These are phyloP conservation scores for Trichothecium roseum DNA, from an alignment of 2,329 filamentous ascomycete species.

Conservation along the genomic window DNA sequence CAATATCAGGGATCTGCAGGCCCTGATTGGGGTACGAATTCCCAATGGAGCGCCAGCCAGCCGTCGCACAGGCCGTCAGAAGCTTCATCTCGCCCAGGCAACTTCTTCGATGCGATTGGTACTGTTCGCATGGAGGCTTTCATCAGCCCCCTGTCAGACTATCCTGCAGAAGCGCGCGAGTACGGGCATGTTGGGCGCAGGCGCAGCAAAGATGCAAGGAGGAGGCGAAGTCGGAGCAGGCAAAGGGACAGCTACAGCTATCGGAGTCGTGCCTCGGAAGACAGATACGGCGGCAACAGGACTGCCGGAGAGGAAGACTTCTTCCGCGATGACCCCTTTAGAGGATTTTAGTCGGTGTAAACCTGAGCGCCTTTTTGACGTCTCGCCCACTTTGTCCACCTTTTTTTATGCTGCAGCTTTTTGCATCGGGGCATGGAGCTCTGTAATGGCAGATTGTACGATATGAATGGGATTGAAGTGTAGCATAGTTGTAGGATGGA, in stretches of 20 bases:
- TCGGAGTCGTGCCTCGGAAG: conserved; percentile 30
- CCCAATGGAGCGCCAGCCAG: conserved; percentile 33
- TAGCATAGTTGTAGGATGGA: no score
- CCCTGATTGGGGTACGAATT: conserved; percentile 24
- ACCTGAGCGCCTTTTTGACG: not conserved
- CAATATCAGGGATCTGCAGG: conserved; percentile 44
- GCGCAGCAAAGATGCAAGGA: conserved; percentile 44
- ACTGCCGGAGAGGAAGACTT: conserved; percentile 44
- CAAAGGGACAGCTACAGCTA: conserved; percentile 40
- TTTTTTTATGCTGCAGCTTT: no score
- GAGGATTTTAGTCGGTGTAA: conserved; percentile 37
- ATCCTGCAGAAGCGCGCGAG: conserved; percentile 40
- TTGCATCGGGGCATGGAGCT: not conserved
- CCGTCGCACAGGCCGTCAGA: conserved; percentile 44
- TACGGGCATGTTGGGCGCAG: conserved; percentile 34
- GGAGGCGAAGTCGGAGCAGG: conserved; percentile 42
- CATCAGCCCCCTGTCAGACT: conserved; percentile 53
- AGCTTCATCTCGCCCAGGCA: conserved; percentile 39
- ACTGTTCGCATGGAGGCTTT: conserved; percentile 97
- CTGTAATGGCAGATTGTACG: no score
- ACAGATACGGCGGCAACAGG: conserved; percentile 35
- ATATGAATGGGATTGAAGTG: no score
- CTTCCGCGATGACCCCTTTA: conserved; percentile 50
- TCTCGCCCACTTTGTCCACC: no score
- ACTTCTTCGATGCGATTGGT: conserved; percentile 80